phyloP scores from a whole-genome alignment of 495 filamentous ascomycete species.

The Rhypophila decipiens region DNA sequence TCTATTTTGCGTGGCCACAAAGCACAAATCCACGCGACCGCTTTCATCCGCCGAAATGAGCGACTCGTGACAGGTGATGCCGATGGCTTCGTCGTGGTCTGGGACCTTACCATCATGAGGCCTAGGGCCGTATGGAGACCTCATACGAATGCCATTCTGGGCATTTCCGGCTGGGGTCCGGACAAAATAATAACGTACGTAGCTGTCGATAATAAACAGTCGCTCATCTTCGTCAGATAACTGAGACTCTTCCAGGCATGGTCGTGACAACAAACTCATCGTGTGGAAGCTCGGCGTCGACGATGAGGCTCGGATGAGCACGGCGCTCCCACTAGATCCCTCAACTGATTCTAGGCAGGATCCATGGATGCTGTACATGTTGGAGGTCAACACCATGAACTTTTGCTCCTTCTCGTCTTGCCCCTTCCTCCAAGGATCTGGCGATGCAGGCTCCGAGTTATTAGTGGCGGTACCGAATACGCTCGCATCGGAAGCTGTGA shows the following conservation, averaged over 20 bases:
- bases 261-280: conserved; percentile 78
- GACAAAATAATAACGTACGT: conserved; percentile 70
- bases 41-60: conserved; percentile 65
- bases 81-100: conserved; percentile 81
- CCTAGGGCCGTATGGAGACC: conserved; percentile 82
- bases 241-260: conserved; percentile 45
- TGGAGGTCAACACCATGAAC: conserved; percentile 89
- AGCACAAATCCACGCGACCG: conserved; percentile 69
- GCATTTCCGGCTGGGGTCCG: conserved; percentile 58
- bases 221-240: background rate
- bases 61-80: conserved; percentile 83
- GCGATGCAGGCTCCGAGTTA: conserved; percentile 25
- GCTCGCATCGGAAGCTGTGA: conserved; percentile 64
- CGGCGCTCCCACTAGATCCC: conserved; percentile 59
- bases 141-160: conserved; percentile 73
- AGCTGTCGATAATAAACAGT: too few relatives aligned
- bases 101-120: conserved; percentile 77
- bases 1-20: conserved; percentile 87
- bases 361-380: conserved; percentile 79
- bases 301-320: conserved; percentile 62
- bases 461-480: conserved; percentile 74
- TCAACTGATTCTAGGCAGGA: conserved; percentile 41
- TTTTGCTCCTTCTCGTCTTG: conserved; percentile 85
- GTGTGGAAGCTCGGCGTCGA: conserved; percentile 67
- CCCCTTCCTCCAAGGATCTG: conserved; percentile 10